Base-by-base conservation (phyloP, 2,329 filamentous ascomycete species). In the Lecanosticta acicola region DNA sequence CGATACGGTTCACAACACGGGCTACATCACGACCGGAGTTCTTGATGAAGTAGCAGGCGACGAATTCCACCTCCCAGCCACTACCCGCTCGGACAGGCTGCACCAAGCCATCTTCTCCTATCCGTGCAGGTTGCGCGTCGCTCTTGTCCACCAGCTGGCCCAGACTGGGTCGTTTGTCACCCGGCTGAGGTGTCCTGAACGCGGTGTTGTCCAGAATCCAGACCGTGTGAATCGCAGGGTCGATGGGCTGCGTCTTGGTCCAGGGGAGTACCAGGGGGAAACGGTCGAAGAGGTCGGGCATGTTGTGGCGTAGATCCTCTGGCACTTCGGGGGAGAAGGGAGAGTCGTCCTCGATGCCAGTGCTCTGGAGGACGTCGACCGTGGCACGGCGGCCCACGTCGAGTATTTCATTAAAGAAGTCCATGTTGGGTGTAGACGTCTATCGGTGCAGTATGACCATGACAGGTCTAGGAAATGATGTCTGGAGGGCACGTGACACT, bases 171-270 rank as follows among this genome's bases (percentile, higher is more conserved):
- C 56, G 33, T 13, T 51, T 43, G 39, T 59, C 59, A 18, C 49
- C 53, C n/a, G 49, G 45, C n/a, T 36, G 53, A 49, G 51, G 63
- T 62, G 43, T 61, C 41, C 80, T 79, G 64, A 84, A 91, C 3
- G 89, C 90, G 2, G 86, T 91, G 60, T 93, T 95, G 70, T 97
- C 89, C 39, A 96, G 73, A 5, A 96, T 72, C 91, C 91, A 96
- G 33, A 96, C 81, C 11, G 79, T 80, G 64, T 95, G 85, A 40
- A 73, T 66, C n/a, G 78, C 69, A 13, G 74, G 72, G 44, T 80
- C 76, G 38, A 87, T 77, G 4, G 61, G 55, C 38, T 58, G 51
- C 4, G 26, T 37, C 37, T 56, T 52, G 17, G 50, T 49, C 60
- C 62, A 63, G 8, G 74, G 70, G 37, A 76, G 76, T 1, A 77